Percentiles rank a stretch among this genome's conserved stretches.
These are phyloP conservation scores for Taphrina wiesneri DNA, from an alignment of 1,139 yeast species.

Conservation along the genomic window DNA sequence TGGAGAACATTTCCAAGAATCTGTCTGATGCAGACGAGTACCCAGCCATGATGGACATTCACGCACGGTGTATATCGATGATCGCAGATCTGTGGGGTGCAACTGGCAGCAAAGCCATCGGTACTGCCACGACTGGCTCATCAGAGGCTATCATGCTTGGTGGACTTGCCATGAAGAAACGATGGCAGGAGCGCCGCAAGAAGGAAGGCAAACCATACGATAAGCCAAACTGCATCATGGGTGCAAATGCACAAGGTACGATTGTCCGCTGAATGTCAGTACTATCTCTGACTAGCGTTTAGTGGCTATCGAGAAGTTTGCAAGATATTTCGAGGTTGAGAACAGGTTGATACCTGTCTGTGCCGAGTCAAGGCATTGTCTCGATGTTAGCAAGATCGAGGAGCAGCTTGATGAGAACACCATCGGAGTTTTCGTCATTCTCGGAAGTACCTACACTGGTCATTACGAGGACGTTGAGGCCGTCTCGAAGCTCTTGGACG, in stretches of 20 bases:
- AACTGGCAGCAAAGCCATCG: slow-evolving; percentile 58
- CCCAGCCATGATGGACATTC: slow-evolving; percentile 78
- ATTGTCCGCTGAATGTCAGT: too few relatives aligned
- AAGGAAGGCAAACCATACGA: slow-evolving; percentile 60
- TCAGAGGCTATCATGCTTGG: slow-evolving; percentile 93
- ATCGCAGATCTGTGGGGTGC: slow-evolving; percentile 81
- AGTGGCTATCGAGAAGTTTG: slow-evolving; percentile 86
- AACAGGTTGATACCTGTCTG: slow-evolving; percentile 70
- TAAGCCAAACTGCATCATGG: slow-evolving; percentile 87
- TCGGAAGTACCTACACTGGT: slow-evolving; percentile 93
- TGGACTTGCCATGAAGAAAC: slow-evolving; percentile 86
- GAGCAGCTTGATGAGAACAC: slow-evolving; percentile 82
- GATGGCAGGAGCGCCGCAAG: slow-evolving; percentile 72
- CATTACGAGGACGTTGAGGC: slow-evolving; percentile 76
- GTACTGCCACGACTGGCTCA: slow-evolving; percentile 92
- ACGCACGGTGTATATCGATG: slow-evolving; percentile 78
- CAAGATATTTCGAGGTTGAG: slow-evolving; percentile 90
- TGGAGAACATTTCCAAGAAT: slow-evolving; percentile 77
- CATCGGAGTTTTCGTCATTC: slow-evolving; percentile 82
- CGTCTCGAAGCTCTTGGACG: slow-evolving; percentile 63
- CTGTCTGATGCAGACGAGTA: slow-evolving; percentile 92
- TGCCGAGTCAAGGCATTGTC: slow-evolving; percentile 58
- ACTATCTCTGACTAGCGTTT: not conserved
- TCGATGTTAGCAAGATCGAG: slow-evolving; percentile 61
- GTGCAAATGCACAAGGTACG: slow-evolving; percentile 79